Evolutionary conservation across 2,329 filamentous ascomycete species (phyloP).

Genomic region (Metarhizium anisopliae): DNA sequence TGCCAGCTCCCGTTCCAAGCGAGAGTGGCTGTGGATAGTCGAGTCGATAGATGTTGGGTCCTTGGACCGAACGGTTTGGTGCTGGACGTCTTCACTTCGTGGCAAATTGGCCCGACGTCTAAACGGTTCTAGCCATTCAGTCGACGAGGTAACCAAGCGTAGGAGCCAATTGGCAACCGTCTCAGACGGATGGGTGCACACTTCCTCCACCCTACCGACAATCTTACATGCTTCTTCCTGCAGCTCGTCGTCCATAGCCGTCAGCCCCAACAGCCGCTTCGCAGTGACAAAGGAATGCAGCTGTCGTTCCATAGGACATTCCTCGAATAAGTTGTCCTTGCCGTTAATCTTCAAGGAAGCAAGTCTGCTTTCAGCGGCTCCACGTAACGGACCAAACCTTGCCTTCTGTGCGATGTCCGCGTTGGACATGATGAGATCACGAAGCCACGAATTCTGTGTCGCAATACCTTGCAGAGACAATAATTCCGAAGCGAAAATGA

Average conservation of each 20-base stretch:
- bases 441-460: constrained; percentile 42
- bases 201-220: constrained; percentile 46
- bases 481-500: constrained; percentile 46
- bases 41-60: constrained; percentile 49
- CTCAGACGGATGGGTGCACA: constrained; percentile 39
- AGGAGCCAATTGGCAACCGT: constrained; percentile 47
- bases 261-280: constrained; percentile 45
- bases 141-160: constrained; percentile 39
- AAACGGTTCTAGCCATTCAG: constrained; percentile 47
- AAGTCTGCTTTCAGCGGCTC: constrained; percentile 36
- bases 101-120: constrained; percentile 48
- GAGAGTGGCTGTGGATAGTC: constrained; percentile 48
- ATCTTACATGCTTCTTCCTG: constrained; percentile 51
- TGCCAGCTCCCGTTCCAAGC: constrained; percentile 46
- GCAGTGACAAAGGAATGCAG: constrained; percentile 44
- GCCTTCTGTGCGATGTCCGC: constrained; percentile 33
- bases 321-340: constrained; percentile 48
- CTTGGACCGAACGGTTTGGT: constrained; percentile 38
- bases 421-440: constrained; percentile 47
- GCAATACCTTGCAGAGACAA: constrained; percentile 30
- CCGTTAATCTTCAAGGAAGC: constrained; percentile 46
- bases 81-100: constrained; percentile 44
- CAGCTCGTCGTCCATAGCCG: constrained; percentile 49
- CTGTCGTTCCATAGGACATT: constrained; percentile 45
- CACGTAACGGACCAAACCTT: constrained; percentile 37